Conservation (phyloP, 2,329 filamentous ascomycete genomes). For the Talaromyces piceae region DNA sequence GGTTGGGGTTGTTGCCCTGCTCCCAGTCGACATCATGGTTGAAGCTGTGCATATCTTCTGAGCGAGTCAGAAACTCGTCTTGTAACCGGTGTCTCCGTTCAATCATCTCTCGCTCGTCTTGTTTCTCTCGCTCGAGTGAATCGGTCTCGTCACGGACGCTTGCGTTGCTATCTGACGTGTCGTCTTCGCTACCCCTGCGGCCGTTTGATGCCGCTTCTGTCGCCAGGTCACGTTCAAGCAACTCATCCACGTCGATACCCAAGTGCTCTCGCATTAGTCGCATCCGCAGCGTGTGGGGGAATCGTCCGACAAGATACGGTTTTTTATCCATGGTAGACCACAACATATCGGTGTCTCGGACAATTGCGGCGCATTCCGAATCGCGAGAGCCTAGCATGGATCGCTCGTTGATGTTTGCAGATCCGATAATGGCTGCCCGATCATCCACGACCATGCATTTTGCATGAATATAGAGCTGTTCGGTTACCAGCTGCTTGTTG, state of each 20-base stretch:
- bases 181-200: constrained; percentile 49
- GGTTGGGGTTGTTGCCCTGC: constrained; percentile 50
- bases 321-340: constrained; percentile 84
- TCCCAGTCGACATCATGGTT: constrained; percentile 67
- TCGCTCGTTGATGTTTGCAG: constrained; percentile 96
- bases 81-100: constrained; percentile 40
- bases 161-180: constrained; percentile 14
- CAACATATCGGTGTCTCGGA: constrained; percentile 88
- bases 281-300: constrained; percentile 86
- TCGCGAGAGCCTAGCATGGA: constrained; percentile 90
- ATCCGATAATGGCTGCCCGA: constrained; percentile 85
- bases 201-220: constrained; percentile 56
- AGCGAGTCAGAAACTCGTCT: constrained; percentile 50
- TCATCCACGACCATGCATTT: constrained; percentile 97
- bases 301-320: constrained; percentile 83
- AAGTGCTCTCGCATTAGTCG: constrained; percentile 95
- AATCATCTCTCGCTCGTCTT: constrained; percentile 35
- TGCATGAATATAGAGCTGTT: constrained; percentile 96
- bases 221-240: constrained; percentile 69
- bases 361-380: constrained; percentile 82
- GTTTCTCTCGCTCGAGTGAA: constrained; percentile 28
- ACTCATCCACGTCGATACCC: constrained; percentile 87
- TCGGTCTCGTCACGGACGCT: constrained; percentile 21
- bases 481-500: constrained; percentile 76
- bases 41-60: constrained; percentile 57